Evolutionary conservation across 306 rosid species (phyloP), one percentile per base, ranked within the genome.

Genomic region (Sphenostylis stenocarpa): DNA sequence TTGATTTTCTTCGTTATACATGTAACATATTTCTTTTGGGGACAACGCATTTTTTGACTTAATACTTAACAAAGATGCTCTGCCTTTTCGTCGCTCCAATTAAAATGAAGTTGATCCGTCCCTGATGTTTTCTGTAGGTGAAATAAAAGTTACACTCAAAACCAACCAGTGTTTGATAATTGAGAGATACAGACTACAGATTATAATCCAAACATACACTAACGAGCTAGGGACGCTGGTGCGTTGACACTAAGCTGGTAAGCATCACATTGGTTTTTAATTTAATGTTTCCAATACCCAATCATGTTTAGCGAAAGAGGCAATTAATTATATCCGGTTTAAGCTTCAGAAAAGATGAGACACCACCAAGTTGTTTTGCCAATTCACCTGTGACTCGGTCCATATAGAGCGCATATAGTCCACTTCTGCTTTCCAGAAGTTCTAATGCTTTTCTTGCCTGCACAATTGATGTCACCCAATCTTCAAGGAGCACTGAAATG

Each of bases 341-440:
- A 75, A 92, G 78, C 80, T 82, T 90, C 72, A 55, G 89, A 70
- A 89, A 87, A 31, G 86, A 83, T 34, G 84, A 68, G 80, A 66
- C 51, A 75, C 83, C 84, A 36, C 80, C 65, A 3, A 88, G 83
- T 62, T 84, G 91, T 77, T 90, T 87, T 23, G 89, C 92, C 83
- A 89, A 79, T 73, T 88, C 90, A 58, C 94, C 91, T 10, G 86
- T 75, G 79, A 89, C 85, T 76, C 99, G 92, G 55, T 95, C 99
- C 91, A 92, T 88, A 79, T 92, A 90, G 67, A 89, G 88, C 24
- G 73, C 73, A 75, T 90, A 90, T 3, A 95, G 84, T 72, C 99
- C 97, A 66, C 90, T 95, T 83, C 99, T 89, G 90, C 85, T 92
- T 83, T 95, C 97, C 86, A 92, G 56, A 39, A 92, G 89, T 76